Percentiles rank a stretch among this genome's conserved stretches.
Conservation (phyloP, 1,139 yeast species). For the Taphrina pruni region DNA sequence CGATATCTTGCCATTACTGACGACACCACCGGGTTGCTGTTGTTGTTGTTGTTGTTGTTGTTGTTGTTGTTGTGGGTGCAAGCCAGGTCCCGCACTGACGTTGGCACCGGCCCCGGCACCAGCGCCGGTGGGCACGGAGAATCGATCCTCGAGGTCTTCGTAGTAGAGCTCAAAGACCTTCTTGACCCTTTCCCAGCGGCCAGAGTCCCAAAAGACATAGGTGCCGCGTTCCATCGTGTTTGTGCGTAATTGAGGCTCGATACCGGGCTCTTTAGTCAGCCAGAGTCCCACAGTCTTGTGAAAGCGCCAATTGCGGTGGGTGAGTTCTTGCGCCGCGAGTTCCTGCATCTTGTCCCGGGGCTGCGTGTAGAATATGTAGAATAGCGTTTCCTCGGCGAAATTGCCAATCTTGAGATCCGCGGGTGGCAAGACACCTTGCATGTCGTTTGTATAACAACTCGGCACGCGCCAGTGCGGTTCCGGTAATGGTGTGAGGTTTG, state of each 20-base stretch:
- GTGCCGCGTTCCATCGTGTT: slow-evolving; percentile 91
- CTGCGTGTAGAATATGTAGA: slow-evolving; percentile 90
- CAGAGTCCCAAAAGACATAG: slow-evolving; percentile 96
- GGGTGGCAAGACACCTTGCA: slow-evolving; percentile 56
- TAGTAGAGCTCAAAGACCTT: slow-evolving; percentile 44
- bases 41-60: not conserved
- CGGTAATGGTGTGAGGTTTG: slow-evolving; percentile 48
- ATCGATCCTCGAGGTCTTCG: slow-evolving; percentile 44
- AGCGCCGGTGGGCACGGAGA: slow-evolving; percentile 5
- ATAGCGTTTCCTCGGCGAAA: slow-evolving; percentile 89
- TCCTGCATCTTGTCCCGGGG: slow-evolving; percentile 95
- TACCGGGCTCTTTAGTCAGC: slow-evolving; percentile 91
- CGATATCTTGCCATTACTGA: slow-evolving; percentile 1
- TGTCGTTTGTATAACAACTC: slow-evolving; percentile 59
- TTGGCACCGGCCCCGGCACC: not conserved
- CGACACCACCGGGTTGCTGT: slow-evolving; percentile 1
- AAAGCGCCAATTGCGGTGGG: slow-evolving; percentile 91
- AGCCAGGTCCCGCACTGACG: too few species aligned
- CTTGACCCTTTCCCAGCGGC: slow-evolving; percentile 92
- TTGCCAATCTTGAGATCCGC: slow-evolving; percentile 74
- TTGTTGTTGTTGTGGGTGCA: not conserved
- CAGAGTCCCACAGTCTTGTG: slow-evolving; percentile 95
- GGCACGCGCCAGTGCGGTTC: slow-evolving; percentile 81
- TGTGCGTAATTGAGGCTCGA: slow-evolving; percentile 85
- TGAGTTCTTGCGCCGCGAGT: slow-evolving; percentile 85